phyloP scores from a whole-genome alignment of 208 protist genomes.

The Endotrypanum monterogeii region DNA sequence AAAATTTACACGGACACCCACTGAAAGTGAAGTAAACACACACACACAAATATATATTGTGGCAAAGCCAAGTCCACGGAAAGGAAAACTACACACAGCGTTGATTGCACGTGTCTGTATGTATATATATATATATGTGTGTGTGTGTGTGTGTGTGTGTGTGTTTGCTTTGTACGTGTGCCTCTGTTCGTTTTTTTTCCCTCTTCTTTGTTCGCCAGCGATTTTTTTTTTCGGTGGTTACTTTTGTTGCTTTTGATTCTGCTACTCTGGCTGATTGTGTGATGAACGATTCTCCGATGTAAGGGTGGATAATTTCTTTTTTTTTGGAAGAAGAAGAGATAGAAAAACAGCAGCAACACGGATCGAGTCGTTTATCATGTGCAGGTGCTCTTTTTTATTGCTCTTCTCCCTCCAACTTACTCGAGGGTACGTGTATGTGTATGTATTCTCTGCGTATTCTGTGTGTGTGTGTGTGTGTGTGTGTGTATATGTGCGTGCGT shows the following conservation, averaged over 20 bases:
- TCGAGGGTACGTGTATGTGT: constrained; percentile 3
- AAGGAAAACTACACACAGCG: too few relatives aligned
- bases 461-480: not conserved
- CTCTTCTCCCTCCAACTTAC: not conserved
- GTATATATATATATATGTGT: too few relatives aligned
- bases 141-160: too few relatives aligned
- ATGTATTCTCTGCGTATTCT: not conserved
- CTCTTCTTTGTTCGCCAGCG: too few relatives aligned
- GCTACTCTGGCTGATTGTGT: not conserved
- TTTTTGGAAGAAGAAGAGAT: not conserved
- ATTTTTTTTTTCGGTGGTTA: not conserved
- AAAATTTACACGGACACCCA: not conserved
- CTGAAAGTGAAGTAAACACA: not conserved
- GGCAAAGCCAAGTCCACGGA: not conserved
- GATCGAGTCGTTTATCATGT: too few relatives aligned
- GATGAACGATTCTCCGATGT: not conserved
- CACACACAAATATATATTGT: not conserved
- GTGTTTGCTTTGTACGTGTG: too few relatives aligned
- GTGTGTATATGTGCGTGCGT: not conserved
- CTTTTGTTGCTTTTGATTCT: not conserved
- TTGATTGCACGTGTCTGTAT: too few relatives aligned
- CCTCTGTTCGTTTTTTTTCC: too few relatives aligned
- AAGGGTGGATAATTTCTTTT: not conserved
- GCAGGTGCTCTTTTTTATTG: too few relatives aligned
- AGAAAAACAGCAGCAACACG: not conserved